Base-by-base conservation (phyloP, 2,329 filamentous ascomycete species). In the Aspergillus ruber region DNA sequence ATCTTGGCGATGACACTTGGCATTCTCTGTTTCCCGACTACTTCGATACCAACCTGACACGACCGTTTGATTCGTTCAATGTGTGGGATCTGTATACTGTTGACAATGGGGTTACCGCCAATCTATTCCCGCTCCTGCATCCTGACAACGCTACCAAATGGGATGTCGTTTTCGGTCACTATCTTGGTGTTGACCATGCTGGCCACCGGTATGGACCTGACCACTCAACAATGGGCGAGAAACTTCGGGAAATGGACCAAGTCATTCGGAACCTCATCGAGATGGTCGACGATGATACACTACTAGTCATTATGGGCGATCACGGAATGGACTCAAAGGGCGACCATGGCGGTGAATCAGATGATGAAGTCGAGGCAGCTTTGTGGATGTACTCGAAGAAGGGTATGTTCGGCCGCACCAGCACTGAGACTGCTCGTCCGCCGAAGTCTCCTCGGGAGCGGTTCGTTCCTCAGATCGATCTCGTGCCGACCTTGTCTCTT, bases 1-100 rank as follows among this genome's bases (percentile, higher is more conserved):
- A 98, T 61, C 74, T 98, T 33, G 93, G 93, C n/a, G 93, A 98
- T 66, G 91, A 98, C 69, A 98, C 93, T 4, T 98, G 93, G 93
- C 87, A 90, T 56, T 80, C 88, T 39, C 74, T 98, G 13, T 98
- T 97, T 64, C 93, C 93, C 0, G 88, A 79, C n/a, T 90, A 94
- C 67, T 98, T 98, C 60, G 85, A 95, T 65, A 74, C 83, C 7
- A 86, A 91, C 48, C 81, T 96, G 48, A 95, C 90, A 57, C 82
- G 78, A 57, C 82, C 93, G 0, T 98, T 95, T 67, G 91, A 97
- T 66, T 97, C 91, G 52, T 95, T 98, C 73, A 96, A 97, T 62
- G 93, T 97, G 6, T 96, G 90, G 89, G 93, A 98, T 66, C 70
- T 98, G 59, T 90, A 97, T 66, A 97, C 93, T 0, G 88, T 98